Evolutionary conservation across 345 rosid genomes (phyloP).

Genomic region (Citrus trifoliata): DNA sequence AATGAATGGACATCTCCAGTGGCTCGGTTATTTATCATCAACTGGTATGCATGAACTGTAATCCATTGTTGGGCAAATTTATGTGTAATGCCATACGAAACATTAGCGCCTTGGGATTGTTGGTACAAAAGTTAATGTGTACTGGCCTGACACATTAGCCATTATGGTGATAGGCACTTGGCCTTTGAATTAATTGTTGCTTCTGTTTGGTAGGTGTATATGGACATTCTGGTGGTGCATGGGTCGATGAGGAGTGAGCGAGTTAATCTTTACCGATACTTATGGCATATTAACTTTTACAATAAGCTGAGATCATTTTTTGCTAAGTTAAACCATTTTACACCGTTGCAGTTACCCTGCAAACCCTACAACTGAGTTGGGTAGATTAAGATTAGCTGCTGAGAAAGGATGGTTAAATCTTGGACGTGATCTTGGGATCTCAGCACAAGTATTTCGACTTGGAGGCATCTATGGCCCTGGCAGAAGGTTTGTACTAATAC

Average conservation of each 20-base stretch:
- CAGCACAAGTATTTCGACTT: constrained; percentile 68
- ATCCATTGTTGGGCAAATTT: not conserved
- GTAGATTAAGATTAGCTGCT: constrained; percentile 65
- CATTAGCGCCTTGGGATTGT: not conserved
- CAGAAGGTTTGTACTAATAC: constrained; percentile 58
- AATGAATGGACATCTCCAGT: constrained; percentile 51
- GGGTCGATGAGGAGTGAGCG: constrained; percentile 79
- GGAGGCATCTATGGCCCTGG: constrained; percentile 96
- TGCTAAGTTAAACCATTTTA: constrained; percentile 1
- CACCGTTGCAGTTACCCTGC: constrained; percentile 43
- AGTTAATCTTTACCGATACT: constrained; percentile 7
- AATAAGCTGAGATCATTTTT: not conserved
- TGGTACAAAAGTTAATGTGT: not conserved
- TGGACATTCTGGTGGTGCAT: constrained; percentile 75
- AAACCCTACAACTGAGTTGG: constrained; percentile 54
- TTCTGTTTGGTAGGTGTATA: constrained; percentile 55
- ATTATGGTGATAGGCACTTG: not conserved
- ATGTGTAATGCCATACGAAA: not conserved
- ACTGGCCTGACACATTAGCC: not conserved
- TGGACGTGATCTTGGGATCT: constrained; percentile 53
- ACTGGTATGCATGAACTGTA: constrained; percentile 46
- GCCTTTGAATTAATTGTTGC: not conserved
- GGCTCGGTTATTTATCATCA: constrained; percentile 87
- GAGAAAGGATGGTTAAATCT: constrained; percentile 77
- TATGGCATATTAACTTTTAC: constrained; percentile 5